These are phyloP conservation scores for Murraya paniculata DNA, from an alignment of 345 rosid species.

Conservation along the genomic window DNA sequence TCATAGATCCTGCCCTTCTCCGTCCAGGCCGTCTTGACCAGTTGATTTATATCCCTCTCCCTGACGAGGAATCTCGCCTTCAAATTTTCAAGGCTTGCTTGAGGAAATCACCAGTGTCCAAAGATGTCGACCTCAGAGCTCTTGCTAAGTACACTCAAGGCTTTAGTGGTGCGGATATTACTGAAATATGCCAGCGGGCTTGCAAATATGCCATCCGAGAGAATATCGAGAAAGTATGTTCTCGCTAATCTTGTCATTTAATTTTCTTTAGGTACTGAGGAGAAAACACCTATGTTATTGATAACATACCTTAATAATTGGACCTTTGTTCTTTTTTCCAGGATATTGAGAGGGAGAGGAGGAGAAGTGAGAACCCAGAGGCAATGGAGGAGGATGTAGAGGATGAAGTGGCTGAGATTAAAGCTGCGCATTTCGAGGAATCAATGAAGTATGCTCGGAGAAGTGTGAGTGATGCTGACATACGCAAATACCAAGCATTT, in stretches of 20 bases:
- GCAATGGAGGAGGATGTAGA: constrained; percentile 92
- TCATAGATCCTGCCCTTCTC: constrained; percentile 89
- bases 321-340: constrained; percentile 14
- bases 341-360: constrained; percentile 93
- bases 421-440: constrained; percentile 85
- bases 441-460: constrained; percentile 90
- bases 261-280: not conserved
- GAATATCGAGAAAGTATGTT: constrained; percentile 80
- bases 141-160: constrained; percentile 92
- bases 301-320: not conserved
- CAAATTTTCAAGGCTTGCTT: constrained; percentile 81
- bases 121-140: constrained; percentile 81
- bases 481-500: constrained; percentile 91
- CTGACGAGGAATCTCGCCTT: constrained; percentile 88
- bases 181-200: constrained; percentile 93
- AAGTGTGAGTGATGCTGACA: constrained; percentile 93
- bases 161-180: constrained; percentile 95
- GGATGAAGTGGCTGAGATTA: constrained; percentile 85
- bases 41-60: constrained; percentile 92
- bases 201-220: constrained; percentile 95
- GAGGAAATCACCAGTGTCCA: constrained; percentile 89
- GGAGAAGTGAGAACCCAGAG: constrained; percentile 77
- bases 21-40: constrained; percentile 96
- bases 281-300: not conserved
- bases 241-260: not conserved